Conservation (phyloP, 2,329 filamentous ascomycete species). For the Penicillium sp. region DNA sequence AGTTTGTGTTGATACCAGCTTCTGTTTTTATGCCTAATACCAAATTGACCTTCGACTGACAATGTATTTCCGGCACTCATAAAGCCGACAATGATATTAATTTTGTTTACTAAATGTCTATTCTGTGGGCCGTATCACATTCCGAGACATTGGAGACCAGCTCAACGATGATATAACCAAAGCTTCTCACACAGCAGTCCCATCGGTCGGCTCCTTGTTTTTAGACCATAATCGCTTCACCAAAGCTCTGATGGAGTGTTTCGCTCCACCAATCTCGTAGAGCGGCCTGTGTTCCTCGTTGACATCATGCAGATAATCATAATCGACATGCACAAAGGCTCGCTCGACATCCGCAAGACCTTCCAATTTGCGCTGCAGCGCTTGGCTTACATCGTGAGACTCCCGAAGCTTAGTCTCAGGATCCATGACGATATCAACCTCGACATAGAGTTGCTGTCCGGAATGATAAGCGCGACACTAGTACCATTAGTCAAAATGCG, state of each 20-base stretch:
- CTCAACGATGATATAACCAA: neutral
- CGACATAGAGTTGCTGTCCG: conserved; percentile 9
- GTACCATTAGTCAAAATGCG: neutral
- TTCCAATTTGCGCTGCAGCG: conserved; percentile 14
- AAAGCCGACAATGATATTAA: neutral
- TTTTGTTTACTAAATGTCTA: neutral
- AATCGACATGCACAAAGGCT: conserved; percentile 16
- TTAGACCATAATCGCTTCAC: neutral
- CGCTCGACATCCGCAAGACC: conserved; percentile 11
- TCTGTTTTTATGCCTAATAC: neutral
- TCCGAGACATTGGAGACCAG: neutral
- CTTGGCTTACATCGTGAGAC: conserved; percentile 14
- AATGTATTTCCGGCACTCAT: neutral
- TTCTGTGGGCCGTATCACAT: neutral
- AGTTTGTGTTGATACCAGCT: neutral
- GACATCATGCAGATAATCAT: conserved; percentile 12
- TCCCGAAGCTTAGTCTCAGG: conserved; percentile 12
- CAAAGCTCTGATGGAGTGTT: conserved; percentile 2
- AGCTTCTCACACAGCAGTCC: neutral
- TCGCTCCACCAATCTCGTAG: conserved; percentile 3
- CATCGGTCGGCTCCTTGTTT: neutral
- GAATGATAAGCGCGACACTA: conserved; percentile 13
- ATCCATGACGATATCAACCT: conserved; percentile 16
- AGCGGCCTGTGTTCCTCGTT: conserved; percentile 3
- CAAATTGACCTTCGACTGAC: neutral